Evolutionary conservation across 352 stramenopile genomes (phyloP).

Genomic region (Globisporangium viniferum): DNA sequence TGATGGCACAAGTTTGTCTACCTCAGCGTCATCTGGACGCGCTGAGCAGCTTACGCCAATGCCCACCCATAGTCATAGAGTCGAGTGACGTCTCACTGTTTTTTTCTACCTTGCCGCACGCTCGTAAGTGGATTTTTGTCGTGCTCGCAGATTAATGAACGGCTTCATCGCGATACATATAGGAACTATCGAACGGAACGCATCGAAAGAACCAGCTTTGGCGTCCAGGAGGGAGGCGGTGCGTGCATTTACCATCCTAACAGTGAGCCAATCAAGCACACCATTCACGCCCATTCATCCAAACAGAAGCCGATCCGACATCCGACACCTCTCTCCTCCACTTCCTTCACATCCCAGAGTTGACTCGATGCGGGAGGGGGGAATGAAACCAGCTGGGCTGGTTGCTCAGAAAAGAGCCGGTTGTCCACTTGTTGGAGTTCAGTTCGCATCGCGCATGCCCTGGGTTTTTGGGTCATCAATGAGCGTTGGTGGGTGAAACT

Average conservation of each 20-base stretch:
- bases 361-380: not conserved
- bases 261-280: not conserved
- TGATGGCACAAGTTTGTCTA: not conserved
- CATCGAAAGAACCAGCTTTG: not conserved
- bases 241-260: not conserved
- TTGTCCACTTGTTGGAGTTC: slow-evolving; percentile 8
- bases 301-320: not conserved
- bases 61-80: not conserved
- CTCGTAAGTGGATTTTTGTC: not conserved
- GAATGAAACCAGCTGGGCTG: not conserved
- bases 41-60: not conserved
- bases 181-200: not conserved
- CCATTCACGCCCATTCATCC: not conserved
- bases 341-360: not conserved
- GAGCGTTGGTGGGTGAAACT: not conserved
- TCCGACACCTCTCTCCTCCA: not conserved
- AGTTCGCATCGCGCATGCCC: not conserved
- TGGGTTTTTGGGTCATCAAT: not conserved
- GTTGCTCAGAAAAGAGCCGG: slow-evolving; percentile 2
- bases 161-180: not conserved
- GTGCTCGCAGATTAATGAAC: not conserved
- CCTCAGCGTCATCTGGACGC: not conserved
- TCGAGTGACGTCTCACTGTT: too few species aligned
- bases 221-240: not conserved
- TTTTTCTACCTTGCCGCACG: not conserved